Evolutionary conservation across 106 monocot species (phyloP).

Genomic region (Allium sativum): DNA sequence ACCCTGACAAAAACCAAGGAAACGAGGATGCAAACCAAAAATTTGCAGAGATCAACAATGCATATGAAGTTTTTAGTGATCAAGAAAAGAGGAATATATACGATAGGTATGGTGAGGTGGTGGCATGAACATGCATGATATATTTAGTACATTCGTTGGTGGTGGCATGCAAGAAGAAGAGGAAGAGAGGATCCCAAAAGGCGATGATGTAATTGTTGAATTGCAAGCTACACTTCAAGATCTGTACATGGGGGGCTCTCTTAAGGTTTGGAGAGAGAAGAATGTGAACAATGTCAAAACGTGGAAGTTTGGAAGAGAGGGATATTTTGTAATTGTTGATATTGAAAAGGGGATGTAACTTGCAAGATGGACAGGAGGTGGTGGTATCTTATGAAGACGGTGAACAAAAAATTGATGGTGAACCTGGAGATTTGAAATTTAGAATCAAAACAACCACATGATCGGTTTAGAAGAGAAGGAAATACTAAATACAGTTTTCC

Average conservation of each 20-base stretch:
- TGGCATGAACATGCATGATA: slow-evolving; percentile 95
- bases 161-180: slow-evolving; percentile 72
- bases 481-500: too few species aligned
- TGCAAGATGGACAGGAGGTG: slow-evolving; percentile 41
- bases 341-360: slow-evolving; percentile 59
- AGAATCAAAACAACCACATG: slow-evolving; percentile 72
- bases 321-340: slow-evolving; percentile 85
- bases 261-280: slow-evolving; percentile 99
- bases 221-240: slow-evolving; percentile 89
- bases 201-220: slow-evolving; percentile 92
- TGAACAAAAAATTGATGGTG: slow-evolving; percentile 90
- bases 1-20: too few species aligned
- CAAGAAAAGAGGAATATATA: slow-evolving; percentile 60
- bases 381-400: slow-evolving; percentile 90
- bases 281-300: slow-evolving; percentile 96
- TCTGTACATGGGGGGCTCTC: slow-evolving; percentile 93
- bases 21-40: too few species aligned
- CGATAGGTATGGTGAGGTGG: slow-evolving; percentile 49
- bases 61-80: slow-evolving; percentile 79
- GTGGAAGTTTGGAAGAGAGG: slow-evolving; percentile 87
- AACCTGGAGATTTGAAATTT: slow-evolving; percentile 95
- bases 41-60: slow-evolving; percentile 84
- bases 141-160: slow-evolving; percentile 81
- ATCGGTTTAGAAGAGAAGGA: slow-evolving; percentile 72
- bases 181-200: slow-evolving; percentile 79